Evolutionary conservation across 2,329 filamentous ascomycete genomes (phyloP).

Genomic region (Monilinia fructicola): DNA sequence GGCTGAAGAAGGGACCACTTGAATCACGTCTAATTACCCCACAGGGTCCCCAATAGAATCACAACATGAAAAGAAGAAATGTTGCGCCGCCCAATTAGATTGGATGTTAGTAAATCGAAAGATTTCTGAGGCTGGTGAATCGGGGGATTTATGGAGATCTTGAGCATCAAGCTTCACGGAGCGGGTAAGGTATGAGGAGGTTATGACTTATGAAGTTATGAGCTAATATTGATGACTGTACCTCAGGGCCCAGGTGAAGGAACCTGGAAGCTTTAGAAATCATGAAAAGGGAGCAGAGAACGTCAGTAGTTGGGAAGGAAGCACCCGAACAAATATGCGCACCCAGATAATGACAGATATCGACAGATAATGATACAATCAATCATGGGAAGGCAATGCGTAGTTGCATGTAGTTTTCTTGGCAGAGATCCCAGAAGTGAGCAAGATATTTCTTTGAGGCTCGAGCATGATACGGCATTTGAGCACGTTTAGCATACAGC

Average conservation of each 20-base stretch:
- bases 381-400: background rate
- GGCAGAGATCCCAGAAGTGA: background rate
- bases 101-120: too few species aligned
- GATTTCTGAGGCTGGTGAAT: too few species aligned
- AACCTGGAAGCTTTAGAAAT: too few species aligned
- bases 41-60: background rate
- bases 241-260: too few species aligned
- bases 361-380: background rate
- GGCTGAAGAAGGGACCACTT: background rate
- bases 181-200: too few species aligned
- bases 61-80: too few species aligned
- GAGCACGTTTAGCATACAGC: constrained; percentile 2
- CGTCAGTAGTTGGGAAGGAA: background rate
- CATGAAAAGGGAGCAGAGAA: background rate
- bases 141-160: too few species aligned
- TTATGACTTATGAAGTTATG: too few species aligned
- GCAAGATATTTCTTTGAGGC: constrained; percentile 10
- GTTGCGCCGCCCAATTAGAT: too few species aligned
- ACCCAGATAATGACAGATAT: constrained; percentile 1
- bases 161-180: too few species aligned
- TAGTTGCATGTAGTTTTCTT: background rate
- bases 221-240: too few species aligned
- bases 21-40: background rate
- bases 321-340: background rate
- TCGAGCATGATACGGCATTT: constrained; percentile 6